Conservation (phyloP, 2,329 filamentous ascomycete genomes). For the Fusarium sambucinum region DNA sequence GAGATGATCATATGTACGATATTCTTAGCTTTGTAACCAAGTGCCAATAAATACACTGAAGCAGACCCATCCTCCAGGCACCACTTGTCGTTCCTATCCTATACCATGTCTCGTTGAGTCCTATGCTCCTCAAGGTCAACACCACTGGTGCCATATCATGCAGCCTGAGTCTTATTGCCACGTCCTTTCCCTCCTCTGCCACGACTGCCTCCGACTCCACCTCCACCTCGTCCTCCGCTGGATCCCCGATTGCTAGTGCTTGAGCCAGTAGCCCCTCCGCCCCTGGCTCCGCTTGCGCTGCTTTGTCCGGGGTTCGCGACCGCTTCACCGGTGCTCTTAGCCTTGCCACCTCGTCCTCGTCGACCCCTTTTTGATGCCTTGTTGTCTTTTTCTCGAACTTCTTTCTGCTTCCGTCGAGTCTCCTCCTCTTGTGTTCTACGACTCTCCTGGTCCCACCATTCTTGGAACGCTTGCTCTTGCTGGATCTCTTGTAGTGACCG, state of each 20-base stretch:
- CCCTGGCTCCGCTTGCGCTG: conserved; percentile 21
- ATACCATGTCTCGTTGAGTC: conserved; percentile 26
- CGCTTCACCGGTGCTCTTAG: conserved; percentile 41
- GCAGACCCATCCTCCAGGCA: conserved; percentile 8
- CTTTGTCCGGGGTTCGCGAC: conserved; percentile 35
- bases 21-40: conserved; percentile 13
- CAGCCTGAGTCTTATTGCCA: conserved; percentile 34
- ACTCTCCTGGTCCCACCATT: conserved; percentile 95
- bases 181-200: conserved; percentile 43
- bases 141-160: conserved; percentile 11
- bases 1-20: conserved; percentile 35
- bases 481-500: conserved; percentile 94
- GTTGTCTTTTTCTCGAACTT: conserved; percentile 58
- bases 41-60: conserved; percentile 33
- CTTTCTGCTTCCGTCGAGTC: conserved; percentile 55
- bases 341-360: conserved; percentile 51
- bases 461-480: conserved; percentile 94
- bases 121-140: conserved; percentile 37
- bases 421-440: conserved; percentile 75
- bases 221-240: conserved; percentile 39
- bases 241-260: conserved; percentile 32
- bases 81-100: conserved; percentile 11
- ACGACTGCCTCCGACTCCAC: conserved; percentile 38
- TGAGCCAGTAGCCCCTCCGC: conserved; percentile 26
- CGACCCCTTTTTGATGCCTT: conserved; percentile 50